Conservation (phyloP, 306 rosid species). For the Vigna trinervia region DNA sequence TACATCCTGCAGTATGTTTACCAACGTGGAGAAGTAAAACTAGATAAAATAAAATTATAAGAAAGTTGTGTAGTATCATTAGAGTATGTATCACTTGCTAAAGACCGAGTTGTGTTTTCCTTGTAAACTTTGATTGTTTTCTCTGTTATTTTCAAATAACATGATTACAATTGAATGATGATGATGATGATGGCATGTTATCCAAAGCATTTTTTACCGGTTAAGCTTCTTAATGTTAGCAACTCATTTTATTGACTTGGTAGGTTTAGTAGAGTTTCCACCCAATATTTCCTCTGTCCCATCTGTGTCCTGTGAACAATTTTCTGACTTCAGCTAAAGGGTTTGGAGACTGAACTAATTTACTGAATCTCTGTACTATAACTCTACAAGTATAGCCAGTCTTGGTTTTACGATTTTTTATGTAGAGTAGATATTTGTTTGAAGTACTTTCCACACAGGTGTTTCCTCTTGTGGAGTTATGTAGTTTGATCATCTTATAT, state of each 20-base stretch:
- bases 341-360: slow-evolving; percentile 28
- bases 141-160: not conserved
- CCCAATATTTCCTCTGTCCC: slow-evolving; percentile 2
- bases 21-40: not conserved
- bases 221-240: slow-evolving; percentile 5
- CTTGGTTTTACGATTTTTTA: slow-evolving; percentile 1
- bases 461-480: slow-evolving; percentile 19
- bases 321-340: slow-evolving; percentile 3
- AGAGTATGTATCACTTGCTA: slow-evolving; percentile 21
- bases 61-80: not conserved
- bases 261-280: slow-evolving; percentile 5
- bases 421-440: slow-evolving; percentile 24
- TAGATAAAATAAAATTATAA: slow-evolving; percentile 18
- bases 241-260: not conserved
- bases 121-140: slow-evolving; percentile 10
- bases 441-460: not conserved
- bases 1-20: not conserved
- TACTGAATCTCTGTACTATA: slow-evolving; percentile 7
- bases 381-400: not conserved
- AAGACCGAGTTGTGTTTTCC: slow-evolving; percentile 27
- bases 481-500: slow-evolving; percentile 4
- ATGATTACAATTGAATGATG: not conserved
- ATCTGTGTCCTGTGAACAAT: not conserved
- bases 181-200: not conserved
- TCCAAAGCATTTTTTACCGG: slow-evolving; percentile 10